Conservation (phyloP, 139 green algal genomes). For the Penium margaritaceum region DNA sequence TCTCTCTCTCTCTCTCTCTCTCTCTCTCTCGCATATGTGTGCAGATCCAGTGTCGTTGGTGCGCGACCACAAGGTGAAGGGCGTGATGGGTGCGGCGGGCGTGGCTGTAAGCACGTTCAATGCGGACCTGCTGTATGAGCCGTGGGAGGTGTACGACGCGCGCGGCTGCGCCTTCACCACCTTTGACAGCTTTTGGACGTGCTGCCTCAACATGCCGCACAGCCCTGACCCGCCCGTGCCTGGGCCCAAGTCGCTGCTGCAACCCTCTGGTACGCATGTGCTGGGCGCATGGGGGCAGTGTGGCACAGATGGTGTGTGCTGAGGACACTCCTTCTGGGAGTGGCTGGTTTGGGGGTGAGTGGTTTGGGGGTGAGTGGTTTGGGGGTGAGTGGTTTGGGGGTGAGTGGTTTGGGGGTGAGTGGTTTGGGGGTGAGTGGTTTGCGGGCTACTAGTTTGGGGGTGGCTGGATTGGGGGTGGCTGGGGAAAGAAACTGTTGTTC, state of each 20-base stretch:
- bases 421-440: too few relatives aligned
- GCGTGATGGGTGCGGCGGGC: slow-evolving; percentile 43
- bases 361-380: too few relatives aligned
- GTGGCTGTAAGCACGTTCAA: slow-evolving; percentile 68
- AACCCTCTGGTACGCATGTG: slow-evolving; percentile 36
- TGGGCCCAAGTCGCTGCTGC: slow-evolving; percentile 13
- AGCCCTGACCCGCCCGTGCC: slow-evolving; percentile 24
- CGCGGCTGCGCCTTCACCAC: slow-evolving; percentile 63
- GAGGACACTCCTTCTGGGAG: too few relatives aligned
- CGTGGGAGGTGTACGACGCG: slow-evolving; percentile 74
- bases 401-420: too few relatives aligned
- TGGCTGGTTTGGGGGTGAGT: too few relatives aligned
- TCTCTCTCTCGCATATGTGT: too few relatives aligned
- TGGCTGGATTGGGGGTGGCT: too few relatives aligned
- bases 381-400: too few relatives aligned
- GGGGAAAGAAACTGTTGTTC: too few relatives aligned
- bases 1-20: slow-evolving; percentile 15
- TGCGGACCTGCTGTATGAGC: slow-evolving; percentile 79
- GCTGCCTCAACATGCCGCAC: slow-evolving; percentile 42
- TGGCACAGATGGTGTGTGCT: too few relatives aligned
- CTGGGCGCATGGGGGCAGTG: too few relatives aligned
- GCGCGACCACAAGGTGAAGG: slow-evolving; percentile 73
- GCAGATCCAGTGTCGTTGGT: slow-evolving; percentile 80
- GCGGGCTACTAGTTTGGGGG: too few relatives aligned
- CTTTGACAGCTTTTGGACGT: slow-evolving; percentile 73